A percentile compares a stretch with the other conserved stretches of the same genome.
phyloP scores from a whole-genome alignment of 176 grass and related monocot species.

The Ensete glaucum region DNA sequence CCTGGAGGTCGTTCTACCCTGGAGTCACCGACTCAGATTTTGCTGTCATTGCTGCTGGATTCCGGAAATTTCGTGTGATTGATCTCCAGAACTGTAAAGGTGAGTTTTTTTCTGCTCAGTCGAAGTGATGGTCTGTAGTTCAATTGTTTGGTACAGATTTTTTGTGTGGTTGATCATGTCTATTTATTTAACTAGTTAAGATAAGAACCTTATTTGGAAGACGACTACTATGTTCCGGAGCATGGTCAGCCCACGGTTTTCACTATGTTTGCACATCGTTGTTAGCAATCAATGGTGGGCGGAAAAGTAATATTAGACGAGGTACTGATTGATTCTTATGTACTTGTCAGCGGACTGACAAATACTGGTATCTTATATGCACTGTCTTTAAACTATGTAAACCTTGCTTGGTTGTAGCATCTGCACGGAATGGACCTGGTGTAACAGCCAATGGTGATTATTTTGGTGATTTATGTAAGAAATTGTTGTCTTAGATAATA shows the following conservation, averaged over 20 bases:
- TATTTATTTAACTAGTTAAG: neutral
- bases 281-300: neutral
- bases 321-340: neutral
- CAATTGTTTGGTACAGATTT: neutral
- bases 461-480: too few species aligned
- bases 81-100: constrained; percentile 21
- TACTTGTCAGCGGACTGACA: neutral
- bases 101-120: constrained; percentile 6
- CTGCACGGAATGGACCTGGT: neutral
- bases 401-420: neutral
- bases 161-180: neutral
- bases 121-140: neutral
- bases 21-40: constrained; percentile 20
- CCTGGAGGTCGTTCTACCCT: constrained; percentile 13
- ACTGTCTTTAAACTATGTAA: neutral
- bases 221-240: neutral
- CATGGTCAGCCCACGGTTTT: neutral
- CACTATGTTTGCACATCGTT: neutral
- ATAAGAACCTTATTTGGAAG: neutral
- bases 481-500: neutral
- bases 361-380: neutral
- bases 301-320: neutral
- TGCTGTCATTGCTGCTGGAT: constrained; percentile 8
- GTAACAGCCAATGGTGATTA: neutral
- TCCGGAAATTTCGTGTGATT: constrained; percentile 10